These are phyloP conservation scores for Strigomonas culicis DNA, from an alignment of 208 protist species.

Conservation along the genomic window DNA sequence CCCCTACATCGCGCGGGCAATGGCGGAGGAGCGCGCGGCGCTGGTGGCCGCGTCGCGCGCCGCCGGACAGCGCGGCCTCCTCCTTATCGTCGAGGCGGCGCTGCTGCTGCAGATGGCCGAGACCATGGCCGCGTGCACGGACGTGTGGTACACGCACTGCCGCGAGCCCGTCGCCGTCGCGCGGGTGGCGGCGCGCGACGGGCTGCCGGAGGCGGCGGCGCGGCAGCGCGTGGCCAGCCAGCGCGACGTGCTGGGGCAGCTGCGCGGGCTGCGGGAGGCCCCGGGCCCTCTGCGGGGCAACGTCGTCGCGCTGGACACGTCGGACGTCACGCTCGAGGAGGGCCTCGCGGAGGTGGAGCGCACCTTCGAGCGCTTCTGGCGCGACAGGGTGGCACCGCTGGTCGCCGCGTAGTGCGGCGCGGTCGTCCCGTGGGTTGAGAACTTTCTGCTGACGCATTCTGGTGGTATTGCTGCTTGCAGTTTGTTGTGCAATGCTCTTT, in stretches of 20 bases:
- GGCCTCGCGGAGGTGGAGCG: conserved; percentile 40
- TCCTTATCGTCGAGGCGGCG: conserved; percentile 72
- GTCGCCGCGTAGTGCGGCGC: conserved; percentile 1
- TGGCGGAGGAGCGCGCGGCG: conserved; percentile 8
- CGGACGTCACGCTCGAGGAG: conserved; percentile 29
- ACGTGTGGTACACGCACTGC: conserved; percentile 75
- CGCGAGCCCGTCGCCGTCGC: conserved; percentile 26
- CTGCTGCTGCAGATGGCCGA: conserved; percentile 55
- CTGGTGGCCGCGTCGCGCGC: background rate
- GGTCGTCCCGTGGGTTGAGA: background rate
- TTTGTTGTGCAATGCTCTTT: too few relatives aligned
- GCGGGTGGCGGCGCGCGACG: conserved; percentile 47
- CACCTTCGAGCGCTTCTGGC: conserved; percentile 51
- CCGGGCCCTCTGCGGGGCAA: conserved; percentile 20
- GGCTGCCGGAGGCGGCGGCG: conserved; percentile 34
- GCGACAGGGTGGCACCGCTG: conserved; percentile 20
- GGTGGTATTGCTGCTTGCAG: too few relatives aligned
- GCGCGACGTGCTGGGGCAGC: conserved; percentile 21
- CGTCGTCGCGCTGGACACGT: conserved; percentile 57
- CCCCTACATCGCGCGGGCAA: conserved; percentile 58
- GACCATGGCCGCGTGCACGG: conserved; percentile 30
- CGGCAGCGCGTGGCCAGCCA: conserved; percentile 45
- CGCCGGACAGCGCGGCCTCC: conserved; percentile 15
- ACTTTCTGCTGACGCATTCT: too few relatives aligned
- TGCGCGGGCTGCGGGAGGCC: conserved; percentile 20